Base-by-base conservation (phyloP, 208 protist species). In the Polymyxa betae region DNA sequence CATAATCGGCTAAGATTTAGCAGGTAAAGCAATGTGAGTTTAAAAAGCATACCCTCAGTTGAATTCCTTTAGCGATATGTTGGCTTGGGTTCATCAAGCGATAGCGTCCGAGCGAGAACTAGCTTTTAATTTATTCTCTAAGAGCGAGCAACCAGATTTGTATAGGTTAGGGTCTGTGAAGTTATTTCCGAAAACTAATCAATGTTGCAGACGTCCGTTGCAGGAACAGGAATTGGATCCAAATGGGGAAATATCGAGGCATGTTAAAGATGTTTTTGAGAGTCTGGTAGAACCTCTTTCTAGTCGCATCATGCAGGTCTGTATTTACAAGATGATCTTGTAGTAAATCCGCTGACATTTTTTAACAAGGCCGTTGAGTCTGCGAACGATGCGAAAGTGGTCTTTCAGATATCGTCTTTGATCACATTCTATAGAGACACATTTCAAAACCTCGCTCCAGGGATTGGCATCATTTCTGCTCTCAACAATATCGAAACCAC, bases 71-170 rank as follows among this genome's bases (percentile, higher is more conserved):
- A 82, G 72, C n/a, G 72, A 82, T 43, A 82, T 82, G 5, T n/a
- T 82, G 72, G 72, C 72, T 5, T 82, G 72, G 72, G 40, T 82
- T n/a, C 72, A 82, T 35, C 72, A 82, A 43, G 5, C 72, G n/a
- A 43, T 82, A 20, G 72, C 72, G n/a, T 82, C n/a, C 12, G 72
- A 82, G n/a, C 5, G 5, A 5, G 72, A 82, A 45, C n/a, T 82
- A n/a, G n/a, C 16, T 43, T 16, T 43, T 5, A n/a, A 5, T 5
- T 82, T 82, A 43, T 82, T 45, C 5, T 35, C n/a, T 60, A 24
- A n/a, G n/a, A n/a, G n/a, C n/a, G n/a, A n/a, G n/a, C n/a, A n/a
- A n/a, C n/a, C n/a, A n/a, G n/a, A n/a, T n/a, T n/a, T n/a, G n/a
- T n/a, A n/a, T n/a, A n/a, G n/a, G n/a, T n/a, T n/a, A n/a, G n/a